Evolutionary conservation across 1,139 yeast genomes (phyloP).

Genomic region (Debaryomycetaceae sp.): DNA sequence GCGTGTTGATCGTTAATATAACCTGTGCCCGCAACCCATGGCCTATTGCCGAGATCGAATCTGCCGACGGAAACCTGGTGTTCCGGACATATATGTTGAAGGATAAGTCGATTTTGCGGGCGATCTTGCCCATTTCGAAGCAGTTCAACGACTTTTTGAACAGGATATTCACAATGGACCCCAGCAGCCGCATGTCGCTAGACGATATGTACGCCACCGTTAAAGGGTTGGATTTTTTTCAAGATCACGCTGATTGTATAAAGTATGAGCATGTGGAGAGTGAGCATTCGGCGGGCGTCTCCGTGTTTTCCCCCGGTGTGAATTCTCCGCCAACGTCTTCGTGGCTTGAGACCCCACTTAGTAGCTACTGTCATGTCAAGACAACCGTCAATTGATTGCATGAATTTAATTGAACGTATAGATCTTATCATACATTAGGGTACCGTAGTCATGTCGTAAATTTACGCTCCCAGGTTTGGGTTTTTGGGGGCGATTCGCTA

Average conservation of each 20-base stretch:
- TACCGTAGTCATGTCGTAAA: too few relatives aligned
- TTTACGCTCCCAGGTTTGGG: too few relatives aligned
- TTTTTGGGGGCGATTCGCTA: too few relatives aligned
- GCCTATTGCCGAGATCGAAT: constrained; percentile 68
- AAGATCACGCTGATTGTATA: constrained; percentile 15
- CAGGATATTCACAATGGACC: constrained; percentile 56
- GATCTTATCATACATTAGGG: too few relatives aligned
- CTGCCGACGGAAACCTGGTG: constrained; percentile 51
- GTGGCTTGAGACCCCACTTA: too few relatives aligned
- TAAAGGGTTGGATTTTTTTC: constrained; percentile 36
- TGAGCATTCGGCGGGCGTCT: constrained; percentile 4
- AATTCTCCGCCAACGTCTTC: constrained; percentile 4
- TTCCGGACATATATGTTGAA: constrained; percentile 43
- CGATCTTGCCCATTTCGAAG: constrained; percentile 61
- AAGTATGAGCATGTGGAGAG: background rate
- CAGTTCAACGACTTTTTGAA: constrained; percentile 56
- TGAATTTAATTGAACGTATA: too few relatives aligned
- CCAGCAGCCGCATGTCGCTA: constrained; percentile 57
- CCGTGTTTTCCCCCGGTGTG: constrained; percentile 6
- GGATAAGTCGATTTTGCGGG: constrained; percentile 21
- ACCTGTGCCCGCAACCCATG: constrained; percentile 88
- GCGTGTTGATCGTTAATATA: constrained; percentile 73
- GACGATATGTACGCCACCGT: constrained; percentile 41
- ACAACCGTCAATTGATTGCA: too few relatives aligned
- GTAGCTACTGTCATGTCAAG: too few relatives aligned